Conservation (phyloP, 176 grass and related monocot genomes). For the Eremochloa ophiuroides region DNA sequence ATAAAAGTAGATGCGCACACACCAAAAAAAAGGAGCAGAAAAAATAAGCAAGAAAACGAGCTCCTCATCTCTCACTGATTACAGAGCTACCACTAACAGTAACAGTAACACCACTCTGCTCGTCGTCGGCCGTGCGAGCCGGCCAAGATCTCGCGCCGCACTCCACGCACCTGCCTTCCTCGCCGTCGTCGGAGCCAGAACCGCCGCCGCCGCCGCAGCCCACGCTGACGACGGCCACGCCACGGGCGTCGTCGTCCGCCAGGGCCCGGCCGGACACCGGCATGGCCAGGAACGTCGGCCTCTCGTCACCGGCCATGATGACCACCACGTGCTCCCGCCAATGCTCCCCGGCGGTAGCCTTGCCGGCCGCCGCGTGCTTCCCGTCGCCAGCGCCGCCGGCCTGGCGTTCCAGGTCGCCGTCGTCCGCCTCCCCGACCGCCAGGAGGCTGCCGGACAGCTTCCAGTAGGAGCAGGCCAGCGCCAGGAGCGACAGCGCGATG, state of each 20-base stretch:
- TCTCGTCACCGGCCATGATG: conserved; percentile 76
- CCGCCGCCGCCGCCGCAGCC: background rate
- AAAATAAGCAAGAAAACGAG: too few relatives aligned
- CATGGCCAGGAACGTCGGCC: conserved; percentile 59
- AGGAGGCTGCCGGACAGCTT: conserved; percentile 60
- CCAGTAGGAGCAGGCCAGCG: conserved; percentile 94
- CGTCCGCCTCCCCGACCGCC: background rate
- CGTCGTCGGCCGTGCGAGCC: background rate
- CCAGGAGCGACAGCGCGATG: conserved; percentile 73
- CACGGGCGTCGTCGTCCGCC: background rate
- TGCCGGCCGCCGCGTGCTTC: background rate
- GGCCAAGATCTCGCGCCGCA: background rate
- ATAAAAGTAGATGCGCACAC: too few relatives aligned
- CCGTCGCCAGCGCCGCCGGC: background rate
- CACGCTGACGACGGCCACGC: background rate
- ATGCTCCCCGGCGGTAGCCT: background rate
- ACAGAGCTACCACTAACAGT: background rate
- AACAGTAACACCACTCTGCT: background rate
- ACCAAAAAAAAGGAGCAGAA: background rate
- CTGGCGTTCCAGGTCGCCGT: background rate
- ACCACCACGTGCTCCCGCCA: conserved; percentile 47
- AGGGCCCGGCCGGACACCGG: background rate
- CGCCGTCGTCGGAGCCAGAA: background rate
- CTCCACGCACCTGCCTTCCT: conserved; percentile 12
- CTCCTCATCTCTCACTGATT: background rate